Conservation (phyloP, 2,329 filamentous ascomycete genomes). For the Botrytis hyacinthi region DNA sequence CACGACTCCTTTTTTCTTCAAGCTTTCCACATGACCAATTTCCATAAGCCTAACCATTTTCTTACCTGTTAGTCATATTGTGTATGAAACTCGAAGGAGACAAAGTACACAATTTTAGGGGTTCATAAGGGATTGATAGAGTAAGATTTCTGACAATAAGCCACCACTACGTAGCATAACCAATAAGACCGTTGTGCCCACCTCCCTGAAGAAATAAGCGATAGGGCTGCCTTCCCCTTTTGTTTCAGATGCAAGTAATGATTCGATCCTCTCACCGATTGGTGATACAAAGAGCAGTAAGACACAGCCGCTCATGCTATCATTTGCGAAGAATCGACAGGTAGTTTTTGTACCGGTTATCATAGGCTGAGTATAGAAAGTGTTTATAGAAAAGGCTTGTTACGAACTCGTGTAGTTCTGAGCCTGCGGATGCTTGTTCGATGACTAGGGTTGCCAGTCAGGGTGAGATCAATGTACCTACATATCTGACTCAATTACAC, state of each 20-base stretch:
- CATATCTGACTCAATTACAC: not conserved
- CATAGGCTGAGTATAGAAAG: not conserved
- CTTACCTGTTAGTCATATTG: not conserved
- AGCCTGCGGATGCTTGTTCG: not conserved
- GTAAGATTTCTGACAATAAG: not conserved
- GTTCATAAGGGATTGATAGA: not conserved
- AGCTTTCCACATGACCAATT: not conserved
- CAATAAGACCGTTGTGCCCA: not conserved
- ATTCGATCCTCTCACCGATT: not conserved
- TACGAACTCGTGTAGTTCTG: not conserved
- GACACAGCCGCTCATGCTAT: not conserved
- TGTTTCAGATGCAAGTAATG: not conserved
- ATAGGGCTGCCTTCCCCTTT: constrained; percentile 12
- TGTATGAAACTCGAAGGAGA: not conserved
- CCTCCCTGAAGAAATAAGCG: not conserved
- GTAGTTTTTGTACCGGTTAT: not conserved
- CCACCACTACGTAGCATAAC: not conserved
- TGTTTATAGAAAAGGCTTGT: not conserved
- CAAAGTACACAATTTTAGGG: not conserved
- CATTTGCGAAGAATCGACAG: not conserved
- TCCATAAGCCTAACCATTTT: not conserved
- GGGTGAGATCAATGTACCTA: not conserved
- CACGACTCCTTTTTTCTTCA: not conserved
- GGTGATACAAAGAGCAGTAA: not conserved
- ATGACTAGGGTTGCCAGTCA: not conserved